A percentile compares a stretch with the other conserved stretches of the same genome.
These are phyloP conservation scores for Kazachstania taianensis DNA, from an alignment of 805 yeast genomes.

Conservation along the genomic window DNA sequence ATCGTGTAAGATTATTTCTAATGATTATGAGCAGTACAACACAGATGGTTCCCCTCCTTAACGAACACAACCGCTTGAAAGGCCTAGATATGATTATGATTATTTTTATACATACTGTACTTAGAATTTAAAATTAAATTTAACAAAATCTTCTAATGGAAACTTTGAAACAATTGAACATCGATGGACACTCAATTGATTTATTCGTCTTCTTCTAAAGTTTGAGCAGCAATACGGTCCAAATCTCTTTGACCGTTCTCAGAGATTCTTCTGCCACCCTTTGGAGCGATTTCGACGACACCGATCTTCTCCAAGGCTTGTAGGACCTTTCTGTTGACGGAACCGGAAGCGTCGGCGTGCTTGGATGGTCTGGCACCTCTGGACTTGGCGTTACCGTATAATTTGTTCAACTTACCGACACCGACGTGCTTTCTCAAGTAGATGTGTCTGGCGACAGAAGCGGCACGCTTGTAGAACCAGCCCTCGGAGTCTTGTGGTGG, in stretches of 20 bases:
- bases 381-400: conserved; percentile 98
- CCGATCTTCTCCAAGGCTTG: conserved; percentile 98
- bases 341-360: conserved; percentile 98
- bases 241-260: conserved; percentile 99
- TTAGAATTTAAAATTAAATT: too few species aligned
- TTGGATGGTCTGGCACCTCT: conserved; percentile 98
- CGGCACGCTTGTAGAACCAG: conserved; percentile 99
- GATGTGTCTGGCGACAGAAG: conserved; percentile 99
- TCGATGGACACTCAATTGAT: too few species aligned
- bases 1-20: too few species aligned
- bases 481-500: conserved; percentile 99
- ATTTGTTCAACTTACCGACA: conserved; percentile 97
- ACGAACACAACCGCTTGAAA: too few species aligned
- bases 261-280: conserved; percentile 99
- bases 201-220: conserved; percentile 80
- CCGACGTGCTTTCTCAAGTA: conserved; percentile 99
- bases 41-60: too few species aligned
- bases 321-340: conserved; percentile 96
- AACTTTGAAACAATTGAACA: too few species aligned
- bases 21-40: too few species aligned
- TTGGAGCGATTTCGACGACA: conserved; percentile 89
- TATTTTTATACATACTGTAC: too few species aligned
- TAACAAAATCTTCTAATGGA: too few species aligned
- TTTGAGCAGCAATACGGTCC: conserved; percentile 99
- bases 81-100: too few species aligned